phyloP scores from a whole-genome alignment of 306 rosid genomes.

The Rosa chinensis region DNA sequence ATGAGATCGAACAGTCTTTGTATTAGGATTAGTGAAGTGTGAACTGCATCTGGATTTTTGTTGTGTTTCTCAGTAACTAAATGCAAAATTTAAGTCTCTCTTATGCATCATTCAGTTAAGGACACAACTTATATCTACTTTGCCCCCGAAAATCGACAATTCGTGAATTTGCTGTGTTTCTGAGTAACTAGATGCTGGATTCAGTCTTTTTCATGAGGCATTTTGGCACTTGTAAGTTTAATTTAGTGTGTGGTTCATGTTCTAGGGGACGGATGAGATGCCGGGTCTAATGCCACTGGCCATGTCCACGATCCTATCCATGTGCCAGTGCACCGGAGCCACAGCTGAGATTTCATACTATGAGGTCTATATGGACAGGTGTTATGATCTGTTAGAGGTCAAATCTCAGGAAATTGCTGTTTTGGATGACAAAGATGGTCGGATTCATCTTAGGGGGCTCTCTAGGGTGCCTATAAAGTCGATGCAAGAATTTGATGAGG shows the following conservation, averaged over 20 bases:
- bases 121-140: too few species aligned
- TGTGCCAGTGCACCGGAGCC: constrained; percentile 54
- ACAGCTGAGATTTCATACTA: constrained; percentile 76
- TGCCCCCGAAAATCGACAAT: too few species aligned
- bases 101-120: too few species aligned
- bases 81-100: background rate
- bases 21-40: background rate
- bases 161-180: too few species aligned
- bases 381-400: constrained; percentile 83
- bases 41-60: background rate
- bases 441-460: constrained; percentile 80
- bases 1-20: background rate
- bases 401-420: constrained; percentile 70
- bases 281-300: constrained; percentile 80
- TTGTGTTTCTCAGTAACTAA: background rate
- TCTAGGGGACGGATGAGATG: constrained; percentile 75
- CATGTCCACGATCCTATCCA: constrained; percentile 59
- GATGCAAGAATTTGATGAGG: constrained; percentile 63
- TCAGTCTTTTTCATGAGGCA: background rate
- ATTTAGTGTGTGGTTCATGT: constrained; percentile 28
- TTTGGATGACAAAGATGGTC: constrained; percentile 84
- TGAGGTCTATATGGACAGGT: constrained; percentile 87
- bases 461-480: constrained; percentile 59
- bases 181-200: background rate
- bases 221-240: background rate